A percentile compares a stretch with the other conserved stretches of the same genome.
Evolutionary conservation across 2,329 filamentous ascomycete species (phyloP).

Genomic region (Fusarium sp.): DNA sequence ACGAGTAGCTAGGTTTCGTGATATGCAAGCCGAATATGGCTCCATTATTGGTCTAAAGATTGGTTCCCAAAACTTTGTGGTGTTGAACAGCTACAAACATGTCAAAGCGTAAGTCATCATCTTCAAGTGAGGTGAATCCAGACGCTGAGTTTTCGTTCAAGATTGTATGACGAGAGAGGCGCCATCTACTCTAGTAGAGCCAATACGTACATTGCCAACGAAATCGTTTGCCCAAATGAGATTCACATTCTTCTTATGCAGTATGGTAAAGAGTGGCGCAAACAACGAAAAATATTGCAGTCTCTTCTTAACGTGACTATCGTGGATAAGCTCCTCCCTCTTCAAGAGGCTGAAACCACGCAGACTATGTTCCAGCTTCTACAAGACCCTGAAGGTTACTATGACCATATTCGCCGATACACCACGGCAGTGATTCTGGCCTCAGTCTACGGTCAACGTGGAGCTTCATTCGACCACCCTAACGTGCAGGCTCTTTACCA

Average conservation of each 20-base stretch:
- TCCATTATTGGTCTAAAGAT: constrained; percentile 52
- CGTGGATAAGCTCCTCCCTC: constrained; percentile 26
- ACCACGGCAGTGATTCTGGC: constrained; percentile 47
- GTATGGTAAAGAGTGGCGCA: constrained; percentile 38
- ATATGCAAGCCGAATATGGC: constrained; percentile 49
- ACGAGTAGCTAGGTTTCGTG: constrained; percentile 3
- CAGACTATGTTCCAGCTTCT: constrained; percentile 37
- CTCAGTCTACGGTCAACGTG: constrained; percentile 42
- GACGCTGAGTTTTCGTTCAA: not conserved
- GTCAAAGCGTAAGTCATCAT: constrained; percentile 5
- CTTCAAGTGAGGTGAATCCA: too few species aligned
- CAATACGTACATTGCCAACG: constrained; percentile 49
- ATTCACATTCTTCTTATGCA: constrained; percentile 45
- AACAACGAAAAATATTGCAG: constrained; percentile 42
- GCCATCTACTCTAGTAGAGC: constrained; percentile 57
- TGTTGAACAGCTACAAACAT: constrained; percentile 43
- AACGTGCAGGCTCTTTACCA: constrained; percentile 36
- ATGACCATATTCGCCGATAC: constrained; percentile 41
- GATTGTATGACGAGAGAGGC: constrained; percentile 57
- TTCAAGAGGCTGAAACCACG: constrained; percentile 42
- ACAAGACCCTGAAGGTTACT: constrained; percentile 32
- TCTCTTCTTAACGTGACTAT: constrained; percentile 44
- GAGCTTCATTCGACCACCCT: constrained; percentile 16
- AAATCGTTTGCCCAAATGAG: constrained; percentile 47
- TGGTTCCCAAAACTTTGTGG: constrained; percentile 51